Evolutionary conservation across 495 filamentous ascomycete species (phyloP), one percentile per base, ranked within the genome.

Genomic region (Penicillium soppii): DNA sequence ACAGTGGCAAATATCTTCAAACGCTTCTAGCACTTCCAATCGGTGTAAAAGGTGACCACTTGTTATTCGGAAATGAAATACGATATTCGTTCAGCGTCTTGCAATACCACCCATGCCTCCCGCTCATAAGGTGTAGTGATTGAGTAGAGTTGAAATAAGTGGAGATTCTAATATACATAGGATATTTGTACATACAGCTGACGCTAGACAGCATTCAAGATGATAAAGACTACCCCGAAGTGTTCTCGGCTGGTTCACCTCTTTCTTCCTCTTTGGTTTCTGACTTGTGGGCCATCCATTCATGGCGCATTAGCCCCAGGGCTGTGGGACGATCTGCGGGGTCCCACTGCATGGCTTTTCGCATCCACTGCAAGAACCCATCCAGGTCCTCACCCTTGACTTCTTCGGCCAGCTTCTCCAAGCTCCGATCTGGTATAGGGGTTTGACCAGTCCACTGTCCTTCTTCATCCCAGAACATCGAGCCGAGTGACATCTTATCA

Each of bases 261-360:
- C 4, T 7, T 3, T 7, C 1, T 8, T 47, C 44, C 19, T 13
- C 15, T 1, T 36, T 12, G 29, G 4, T 12, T 7, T 36, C 35
- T n/a, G 43, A 22, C n/a, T 23, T 46, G 30, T 19, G 21, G 5
- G 29, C 16, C 39, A 78, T 38, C 72, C 72, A 78, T 29, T 58
- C 58, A 56, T 79, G 66, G 1, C 67, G 55, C 25, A 74, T 50
- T 6, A 79, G 48, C 46, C 72, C 62, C 39, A 60, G 49, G 5
- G 76, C 74, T 9, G 69, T 71, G 30, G 58, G 61, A 7, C 75
- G 58, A 12, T 75, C 58, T 23, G 64, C 52, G 8, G 76, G 75
- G 12, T 62, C 54, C 75, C 76, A 78, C 43, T 70, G 68, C 38
- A 81, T 49, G 58, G 74, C 73, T 45, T 35, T 50, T 17, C 59